phyloP scores from a whole-genome alignment of 1,139 yeast species.

The Arxiozyma slooffiae region DNA sequence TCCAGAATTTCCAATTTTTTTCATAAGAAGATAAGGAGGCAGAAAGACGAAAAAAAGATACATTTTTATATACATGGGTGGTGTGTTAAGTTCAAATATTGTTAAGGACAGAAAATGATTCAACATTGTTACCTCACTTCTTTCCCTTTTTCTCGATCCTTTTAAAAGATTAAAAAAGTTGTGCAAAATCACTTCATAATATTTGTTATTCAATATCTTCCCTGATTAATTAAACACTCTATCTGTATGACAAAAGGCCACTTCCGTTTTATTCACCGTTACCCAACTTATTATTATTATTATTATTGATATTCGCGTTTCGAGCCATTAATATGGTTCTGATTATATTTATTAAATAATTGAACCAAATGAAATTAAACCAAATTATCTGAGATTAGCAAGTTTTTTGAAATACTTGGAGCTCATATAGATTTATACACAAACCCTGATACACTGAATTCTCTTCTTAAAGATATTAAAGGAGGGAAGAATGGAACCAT shows the following conservation, averaged over 20 bases:
- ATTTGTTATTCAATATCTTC: too few species aligned
- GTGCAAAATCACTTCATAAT: background rate
- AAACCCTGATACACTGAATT: slow-evolving; percentile 13
- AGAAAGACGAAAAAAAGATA: too few species aligned
- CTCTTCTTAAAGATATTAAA: slow-evolving; percentile 19
- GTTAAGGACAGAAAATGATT: background rate
- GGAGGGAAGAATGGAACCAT: slow-evolving; percentile 16
- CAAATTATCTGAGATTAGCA: slow-evolving; percentile 12
- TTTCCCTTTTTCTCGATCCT: background rate
- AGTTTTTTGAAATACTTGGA: slow-evolving; percentile 30
- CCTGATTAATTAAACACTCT: background rate
- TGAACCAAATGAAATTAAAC: background rate
- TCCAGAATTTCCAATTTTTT: background rate
- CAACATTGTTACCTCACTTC: background rate
- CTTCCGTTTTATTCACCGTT: background rate
- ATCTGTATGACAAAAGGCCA: background rate
- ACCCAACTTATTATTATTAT: background rate
- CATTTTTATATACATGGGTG: too few species aligned
- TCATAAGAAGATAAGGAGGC: background rate
- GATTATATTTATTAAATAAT: background rate
- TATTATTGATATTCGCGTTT: too few species aligned
- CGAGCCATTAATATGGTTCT: background rate
- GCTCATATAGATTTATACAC: slow-evolving; percentile 25
- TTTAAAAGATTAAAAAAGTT: too few species aligned
- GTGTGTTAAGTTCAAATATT: too few species aligned